Base-by-base conservation (phyloP, 2,329 filamentous ascomycete species). In the Diaporthe destruens region DNA sequence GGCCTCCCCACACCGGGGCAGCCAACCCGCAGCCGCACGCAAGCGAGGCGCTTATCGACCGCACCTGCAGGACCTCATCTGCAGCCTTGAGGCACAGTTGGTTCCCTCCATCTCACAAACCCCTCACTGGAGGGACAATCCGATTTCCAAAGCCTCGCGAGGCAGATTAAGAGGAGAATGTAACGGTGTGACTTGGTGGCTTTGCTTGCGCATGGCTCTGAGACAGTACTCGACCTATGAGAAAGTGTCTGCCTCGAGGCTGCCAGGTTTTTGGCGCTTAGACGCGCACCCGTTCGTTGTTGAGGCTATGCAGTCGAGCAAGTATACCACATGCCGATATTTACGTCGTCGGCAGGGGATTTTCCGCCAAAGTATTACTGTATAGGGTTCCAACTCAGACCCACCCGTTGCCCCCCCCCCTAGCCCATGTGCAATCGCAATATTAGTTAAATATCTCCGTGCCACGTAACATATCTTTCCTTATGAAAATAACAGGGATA, bases 11-110 rank as follows among this genome's bases (percentile, higher is more conserved):
- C 9, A 23, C 25, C 12, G 29, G 29, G 29, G 29, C 36, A 47
- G 42, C 42, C 42, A 47, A 61, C 20, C 42, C 59, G 25, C 39
- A 36, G 20, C 61, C 47, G 14, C 61, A 53, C 47, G 14, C 61
- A 53, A 25, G 29, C 4, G n/a, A 36, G 20, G n/a, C 12, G 29
- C 59, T 51, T 65, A 18, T 47, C 61, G 20, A 51, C 20, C 12
- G 61, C 44, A 51, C 6, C 29, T 51, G 29, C 61, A 25, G 29
- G 61, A n/a, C 11, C 44, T 12, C 29, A 25, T 25, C 44, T 51
- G 29, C 25, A 47, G 23, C 44, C 61, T 34, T 4, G 16, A 5
- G 44, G 44, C 61, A 51, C 29, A 36, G 44, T 36, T 4, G 44
- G 61, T 51, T 51, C 44, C 61, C 44, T 51, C 61, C 25, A n/a